A percentile compares a stretch with the other conserved stretches of the same genome.
Evolutionary conservation across 345 rosid genomes (phyloP).

Genomic region (Syzygium oleosum): DNA sequence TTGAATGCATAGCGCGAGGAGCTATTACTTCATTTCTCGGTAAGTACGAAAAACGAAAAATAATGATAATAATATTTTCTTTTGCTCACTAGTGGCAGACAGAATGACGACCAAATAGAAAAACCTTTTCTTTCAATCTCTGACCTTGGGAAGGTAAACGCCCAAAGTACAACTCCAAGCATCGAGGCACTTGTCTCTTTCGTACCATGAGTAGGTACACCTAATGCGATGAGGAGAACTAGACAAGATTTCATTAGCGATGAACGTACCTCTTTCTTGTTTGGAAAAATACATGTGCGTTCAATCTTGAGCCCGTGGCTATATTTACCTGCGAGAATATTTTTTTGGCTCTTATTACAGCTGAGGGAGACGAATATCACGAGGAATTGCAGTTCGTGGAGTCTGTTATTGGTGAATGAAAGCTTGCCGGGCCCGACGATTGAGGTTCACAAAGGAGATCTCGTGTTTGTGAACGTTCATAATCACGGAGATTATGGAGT

Average conservation of each 20-base stretch:
- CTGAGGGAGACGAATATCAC: neutral
- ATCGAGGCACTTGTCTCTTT: neutral
- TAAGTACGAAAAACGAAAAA: neutral
- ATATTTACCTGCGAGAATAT: neutral
- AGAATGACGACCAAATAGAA: neutral
- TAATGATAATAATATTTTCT: neutral
- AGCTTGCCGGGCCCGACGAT: neutral
- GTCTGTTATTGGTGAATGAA: neutral
- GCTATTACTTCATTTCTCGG: neutral
- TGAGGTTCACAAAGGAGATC: neutral
- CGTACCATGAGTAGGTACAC: neutral
- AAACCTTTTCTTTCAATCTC: neutral
- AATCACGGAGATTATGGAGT: slow-evolving; percentile 3
- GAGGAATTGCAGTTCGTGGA: neutral
- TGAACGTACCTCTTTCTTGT: neutral
- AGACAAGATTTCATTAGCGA: neutral
- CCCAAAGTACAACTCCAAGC: neutral
- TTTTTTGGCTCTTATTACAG: neutral
- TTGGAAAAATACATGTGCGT: neutral
- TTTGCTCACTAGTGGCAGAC: neutral
- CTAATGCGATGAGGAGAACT: neutral
- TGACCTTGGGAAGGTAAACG: neutral
- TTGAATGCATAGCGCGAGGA: neutral
- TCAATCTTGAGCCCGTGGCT: neutral
- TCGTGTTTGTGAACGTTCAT: neutral